phyloP scores from a whole-genome alignment of 116 monocot species.

The Zostera marina region DNA sequence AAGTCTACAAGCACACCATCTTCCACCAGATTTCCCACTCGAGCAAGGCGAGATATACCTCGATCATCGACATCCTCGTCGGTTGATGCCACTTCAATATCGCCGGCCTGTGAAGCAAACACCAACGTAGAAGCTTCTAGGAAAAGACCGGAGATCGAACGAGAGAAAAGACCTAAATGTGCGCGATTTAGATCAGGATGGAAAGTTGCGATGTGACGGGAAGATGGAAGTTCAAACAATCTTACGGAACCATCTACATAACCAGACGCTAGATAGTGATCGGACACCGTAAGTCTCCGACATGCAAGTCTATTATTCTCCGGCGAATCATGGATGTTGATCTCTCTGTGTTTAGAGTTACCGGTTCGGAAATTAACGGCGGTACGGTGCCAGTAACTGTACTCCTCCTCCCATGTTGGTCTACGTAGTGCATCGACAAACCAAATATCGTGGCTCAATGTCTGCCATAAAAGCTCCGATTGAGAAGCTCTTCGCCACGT shows the following conservation, averaged over 20 bases:
- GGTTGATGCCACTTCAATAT: slow-evolving; percentile 35
- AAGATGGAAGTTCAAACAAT: slow-evolving; percentile 32
- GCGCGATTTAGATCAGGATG: slow-evolving; percentile 24
- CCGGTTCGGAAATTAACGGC: slow-evolving; percentile 46
- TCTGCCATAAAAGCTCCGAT: slow-evolving; percentile 66
- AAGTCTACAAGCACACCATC: slow-evolving; percentile 64
- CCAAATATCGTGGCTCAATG: slow-evolving; percentile 34
- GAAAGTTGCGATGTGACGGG: slow-evolving; percentile 15
- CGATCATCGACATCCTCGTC: background rate
- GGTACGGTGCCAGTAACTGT: slow-evolving; percentile 35
- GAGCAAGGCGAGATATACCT: slow-evolving; percentile 9
- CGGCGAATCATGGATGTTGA: slow-evolving; percentile 5
- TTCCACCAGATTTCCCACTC: slow-evolving; percentile 35
- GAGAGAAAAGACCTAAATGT: slow-evolving; percentile 62
- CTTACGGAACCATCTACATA: slow-evolving; percentile 56
- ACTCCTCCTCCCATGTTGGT: slow-evolving; percentile 54
- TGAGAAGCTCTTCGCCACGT: slow-evolving; percentile 41
- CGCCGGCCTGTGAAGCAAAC: slow-evolving; percentile 49
- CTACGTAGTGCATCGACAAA: slow-evolving; percentile 6
- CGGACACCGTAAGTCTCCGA: slow-evolving; percentile 49
- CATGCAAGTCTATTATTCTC: slow-evolving; percentile 8
- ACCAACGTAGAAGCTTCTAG: slow-evolving; percentile 21
- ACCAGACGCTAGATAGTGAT: slow-evolving; percentile 36
- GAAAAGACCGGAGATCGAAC: slow-evolving; percentile 36
- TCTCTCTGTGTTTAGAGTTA: slow-evolving; percentile 16